Percentiles rank a stretch among this genome's conserved stretches.
Conservation (phyloP, 805 yeast genomes). For the Metschnikowia shivogae region DNA sequence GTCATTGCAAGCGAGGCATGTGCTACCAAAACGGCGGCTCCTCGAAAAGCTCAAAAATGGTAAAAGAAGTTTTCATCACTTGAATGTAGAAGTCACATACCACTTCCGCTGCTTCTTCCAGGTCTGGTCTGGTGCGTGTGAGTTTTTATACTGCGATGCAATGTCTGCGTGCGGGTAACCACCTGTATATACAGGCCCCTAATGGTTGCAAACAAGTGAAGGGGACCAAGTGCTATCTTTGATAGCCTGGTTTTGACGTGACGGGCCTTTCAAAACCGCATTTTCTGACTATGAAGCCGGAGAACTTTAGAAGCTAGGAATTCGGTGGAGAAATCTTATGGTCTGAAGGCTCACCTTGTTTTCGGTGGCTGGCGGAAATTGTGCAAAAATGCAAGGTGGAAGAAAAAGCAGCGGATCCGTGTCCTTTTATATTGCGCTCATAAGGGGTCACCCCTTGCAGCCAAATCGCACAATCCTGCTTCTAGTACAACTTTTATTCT, state of each 20-base stretch:
- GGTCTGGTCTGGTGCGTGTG: not conserved
- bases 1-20: constrained; percentile 48
- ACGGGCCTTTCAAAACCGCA: too few species aligned
- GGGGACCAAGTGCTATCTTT: too few species aligned
- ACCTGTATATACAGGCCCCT: not conserved
- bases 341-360: too few species aligned
- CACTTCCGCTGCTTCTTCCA: not conserved
- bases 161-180: constrained; percentile 12
- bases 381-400: not conserved
- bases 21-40: constrained; percentile 52
- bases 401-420: not conserved
- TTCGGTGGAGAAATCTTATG: too few species aligned
- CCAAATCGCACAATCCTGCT: not conserved
- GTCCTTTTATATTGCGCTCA: not conserved
- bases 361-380: not conserved
- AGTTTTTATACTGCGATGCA: constrained; percentile 6
- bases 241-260: too few species aligned
- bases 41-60: constrained; percentile 36
- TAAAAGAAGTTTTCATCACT: constrained; percentile 38
- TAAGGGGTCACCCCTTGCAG: not conserved
- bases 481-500: too few species aligned
- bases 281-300: too few species aligned
- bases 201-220: not conserved
- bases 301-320: too few species aligned
- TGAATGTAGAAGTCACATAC: constrained; percentile 10